phyloP scores from a whole-genome alignment of 1,139 yeast genomes.

The Yamadazyma sp. region DNA sequence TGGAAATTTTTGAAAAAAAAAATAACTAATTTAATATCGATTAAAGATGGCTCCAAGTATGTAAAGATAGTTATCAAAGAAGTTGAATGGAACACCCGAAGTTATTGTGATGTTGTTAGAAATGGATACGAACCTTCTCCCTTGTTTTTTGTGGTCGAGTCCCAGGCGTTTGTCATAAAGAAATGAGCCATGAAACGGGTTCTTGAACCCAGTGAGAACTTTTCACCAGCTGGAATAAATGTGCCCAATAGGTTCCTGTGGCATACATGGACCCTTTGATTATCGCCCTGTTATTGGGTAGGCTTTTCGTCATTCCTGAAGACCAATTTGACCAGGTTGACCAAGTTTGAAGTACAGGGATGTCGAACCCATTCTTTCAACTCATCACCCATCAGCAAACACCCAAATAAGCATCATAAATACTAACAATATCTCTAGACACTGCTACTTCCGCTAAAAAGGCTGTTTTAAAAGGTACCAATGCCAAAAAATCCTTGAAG shows the following conservation, averaged over 20 bases:
- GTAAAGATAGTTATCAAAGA: slow-evolving; percentile 7
- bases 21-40: slow-evolving; percentile 13
- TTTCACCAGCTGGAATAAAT: too few relatives aligned
- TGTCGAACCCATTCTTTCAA: too few relatives aligned
- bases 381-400: slow-evolving; percentile 1
- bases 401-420: neutral
- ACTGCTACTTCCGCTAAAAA: slow-evolving; percentile 96
- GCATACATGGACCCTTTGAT: too few relatives aligned
- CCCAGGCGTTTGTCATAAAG: neutral
- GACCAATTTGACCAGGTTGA: too few relatives aligned
- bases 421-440: slow-evolving; percentile 18
- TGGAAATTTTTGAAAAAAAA: slow-evolving; percentile 11
- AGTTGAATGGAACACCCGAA: neutral
- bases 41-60: slow-evolving; percentile 23
- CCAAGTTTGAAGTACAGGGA: too few relatives aligned
- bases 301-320: too few relatives aligned
- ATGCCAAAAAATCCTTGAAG: slow-evolving; percentile 86
- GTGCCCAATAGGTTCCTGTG: too few relatives aligned
- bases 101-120: neutral
- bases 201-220: too few relatives aligned
- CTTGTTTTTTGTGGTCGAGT: neutral
- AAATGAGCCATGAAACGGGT: too few relatives aligned
- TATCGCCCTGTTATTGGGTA: too few relatives aligned
- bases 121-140: neutral
- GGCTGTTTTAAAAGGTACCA: slow-evolving; percentile 98